A percentile compares a stretch with the other conserved stretches of the same genome.
Conservation (phyloP, 2,329 filamentous ascomycete genomes). For the Verticillium nonalfalfae region DNA sequence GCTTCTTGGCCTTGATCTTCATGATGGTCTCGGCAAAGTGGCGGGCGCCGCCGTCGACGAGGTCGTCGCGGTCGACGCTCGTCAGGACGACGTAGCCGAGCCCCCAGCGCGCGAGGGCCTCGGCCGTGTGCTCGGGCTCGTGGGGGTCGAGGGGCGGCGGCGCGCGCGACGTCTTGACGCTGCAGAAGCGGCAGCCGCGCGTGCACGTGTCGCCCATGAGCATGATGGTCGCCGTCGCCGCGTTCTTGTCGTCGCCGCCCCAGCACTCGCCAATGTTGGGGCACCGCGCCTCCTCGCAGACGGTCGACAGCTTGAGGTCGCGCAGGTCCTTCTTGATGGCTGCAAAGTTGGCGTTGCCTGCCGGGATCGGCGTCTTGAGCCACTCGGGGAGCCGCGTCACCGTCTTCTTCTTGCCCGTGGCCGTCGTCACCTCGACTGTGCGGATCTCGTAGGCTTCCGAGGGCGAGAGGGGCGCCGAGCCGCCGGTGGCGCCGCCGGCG, state of each 20-base stretch:
- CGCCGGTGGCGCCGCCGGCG: slow-evolving; percentile 23
- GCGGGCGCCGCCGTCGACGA: slow-evolving; percentile 77
- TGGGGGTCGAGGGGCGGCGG: slow-evolving; percentile 83
- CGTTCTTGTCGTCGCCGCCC: slow-evolving; percentile 82
- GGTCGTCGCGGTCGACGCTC: slow-evolving; percentile 86
- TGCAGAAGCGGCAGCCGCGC: slow-evolving; percentile 92
- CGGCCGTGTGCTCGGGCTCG: slow-evolving; percentile 94
- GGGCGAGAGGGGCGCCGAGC: slow-evolving; percentile 34
- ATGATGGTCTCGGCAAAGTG: slow-evolving; percentile 94
- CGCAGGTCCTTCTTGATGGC: slow-evolving; percentile 91
- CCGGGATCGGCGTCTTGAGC: slow-evolving; percentile 94
- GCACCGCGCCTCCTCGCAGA: slow-evolving; percentile 95
- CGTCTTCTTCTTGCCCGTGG: slow-evolving; percentile 54
- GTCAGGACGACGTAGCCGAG: slow-evolving; percentile 94
- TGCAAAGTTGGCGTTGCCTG: slow-evolving; percentile 76
- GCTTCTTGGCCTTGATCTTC: slow-evolving; percentile 82
- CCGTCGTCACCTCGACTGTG: slow-evolving; percentile 55
- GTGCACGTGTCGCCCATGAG: slow-evolving; percentile 99
- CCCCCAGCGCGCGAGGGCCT: slow-evolving; percentile 88
- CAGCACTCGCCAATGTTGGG: slow-evolving; percentile 98
- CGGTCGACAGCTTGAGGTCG: slow-evolving; percentile 85
- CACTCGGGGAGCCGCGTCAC: slow-evolving; percentile 78
- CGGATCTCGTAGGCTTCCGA: slow-evolving; percentile 53
- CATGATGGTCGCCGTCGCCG: slow-evolving; percentile 98
- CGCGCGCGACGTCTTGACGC: slow-evolving; percentile 78